Evolutionary conservation across 495 filamentous ascomycete species (phyloP), one percentile per base, ranked within the genome.

Genomic region (Penicillium bialowiezense): DNA sequence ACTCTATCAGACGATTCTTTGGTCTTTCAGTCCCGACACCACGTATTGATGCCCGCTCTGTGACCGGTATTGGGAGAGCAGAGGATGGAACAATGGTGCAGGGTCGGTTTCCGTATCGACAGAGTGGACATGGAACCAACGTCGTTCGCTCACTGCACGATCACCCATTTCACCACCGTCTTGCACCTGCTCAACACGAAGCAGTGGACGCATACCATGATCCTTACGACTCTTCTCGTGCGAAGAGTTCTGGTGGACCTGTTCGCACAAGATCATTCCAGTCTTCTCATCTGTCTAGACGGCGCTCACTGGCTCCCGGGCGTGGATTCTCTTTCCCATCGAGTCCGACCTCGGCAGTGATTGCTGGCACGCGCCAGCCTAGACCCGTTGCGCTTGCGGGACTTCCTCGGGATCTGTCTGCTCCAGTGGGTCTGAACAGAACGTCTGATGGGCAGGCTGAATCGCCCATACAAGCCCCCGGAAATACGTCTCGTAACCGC

Each of bases 61-160:
- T 39, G 19, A 18, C 39, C 19, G 48, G 54, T 10, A 68, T 65
- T 50, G 55, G 64, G 19, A 55, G 70, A 47, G 68, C 69, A 15
- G 57, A 62, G 12, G 68, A 71, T 59, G 69, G 68, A 12, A 73
- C 69, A 3, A 43, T 58, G 8, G 63, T 74, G 3, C 62, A 65
- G 21, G 71, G 71, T 20, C 59, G 66, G 15, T 73, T 74, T 28
- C 68, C 64, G 0, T 52, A 60, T 45, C 54, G 71, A 43, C 64
- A 69, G 24, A 74, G 71, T 55, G 69, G 66, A 0, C 69, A 74
- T 59, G 68, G 68, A 1, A 57, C 56, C 43, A 56, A 59, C 34
- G 33, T 58, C 5, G 50, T 46, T 15, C 59, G 60, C 20, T 44
- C 52, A 26, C 38, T 71, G 26, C 52, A 72, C 2, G 59, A 67